Percentiles rank a stretch among this genome's conserved stretches.
Conservation (phyloP, 2,329 filamentous ascomycete species). For the Xylaria polymorpha region DNA sequence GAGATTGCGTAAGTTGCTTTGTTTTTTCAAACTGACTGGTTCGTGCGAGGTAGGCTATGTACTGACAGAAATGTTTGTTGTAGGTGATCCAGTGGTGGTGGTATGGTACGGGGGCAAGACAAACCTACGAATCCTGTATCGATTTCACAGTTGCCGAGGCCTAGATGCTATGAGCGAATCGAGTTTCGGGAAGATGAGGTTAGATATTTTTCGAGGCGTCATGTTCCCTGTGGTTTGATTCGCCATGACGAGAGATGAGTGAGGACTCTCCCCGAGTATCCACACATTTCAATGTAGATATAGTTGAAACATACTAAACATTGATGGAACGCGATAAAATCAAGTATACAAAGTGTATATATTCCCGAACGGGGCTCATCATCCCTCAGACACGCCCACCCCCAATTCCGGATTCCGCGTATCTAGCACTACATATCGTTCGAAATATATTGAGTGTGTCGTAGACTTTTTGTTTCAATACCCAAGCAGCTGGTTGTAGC, state of each 20-base stretch:
- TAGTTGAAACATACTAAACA: constrained; percentile 43
- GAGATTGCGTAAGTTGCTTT: constrained; percentile 46
- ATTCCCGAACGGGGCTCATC: constrained; percentile 47
- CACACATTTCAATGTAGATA: constrained; percentile 28
- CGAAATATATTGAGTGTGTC: constrained; percentile 35
- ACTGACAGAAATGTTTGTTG: constrained; percentile 11
- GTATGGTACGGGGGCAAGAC: constrained; percentile 48
- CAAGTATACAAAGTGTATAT: constrained; percentile 48
- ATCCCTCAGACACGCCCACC: constrained; percentile 44
- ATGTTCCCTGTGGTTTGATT: constrained; percentile 18
- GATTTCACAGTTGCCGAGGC: constrained; percentile 46
- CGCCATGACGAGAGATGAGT: constrained; percentile 24
- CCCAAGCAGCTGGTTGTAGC: constrained; percentile 28
- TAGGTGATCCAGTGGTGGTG: constrained; percentile 51
- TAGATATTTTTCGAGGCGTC: constrained; percentile 14
- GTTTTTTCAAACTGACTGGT: not conserved
- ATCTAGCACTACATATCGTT: constrained; percentile 42
- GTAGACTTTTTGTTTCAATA: constrained; percentile 26
- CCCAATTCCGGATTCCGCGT: constrained; percentile 42
- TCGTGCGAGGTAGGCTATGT: not conserved
- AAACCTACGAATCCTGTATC: constrained; percentile 49
- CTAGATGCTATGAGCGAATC: constrained; percentile 19
- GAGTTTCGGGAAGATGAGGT: not conserved
- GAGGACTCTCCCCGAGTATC: constrained; percentile 15
- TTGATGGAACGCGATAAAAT: constrained; percentile 42